A percentile compares a stretch with the other conserved stretches of the same genome.
phyloP scores from a whole-genome alignment of 2,329 filamentous ascomycete genomes.

The Diaporthe helianthi region DNA sequence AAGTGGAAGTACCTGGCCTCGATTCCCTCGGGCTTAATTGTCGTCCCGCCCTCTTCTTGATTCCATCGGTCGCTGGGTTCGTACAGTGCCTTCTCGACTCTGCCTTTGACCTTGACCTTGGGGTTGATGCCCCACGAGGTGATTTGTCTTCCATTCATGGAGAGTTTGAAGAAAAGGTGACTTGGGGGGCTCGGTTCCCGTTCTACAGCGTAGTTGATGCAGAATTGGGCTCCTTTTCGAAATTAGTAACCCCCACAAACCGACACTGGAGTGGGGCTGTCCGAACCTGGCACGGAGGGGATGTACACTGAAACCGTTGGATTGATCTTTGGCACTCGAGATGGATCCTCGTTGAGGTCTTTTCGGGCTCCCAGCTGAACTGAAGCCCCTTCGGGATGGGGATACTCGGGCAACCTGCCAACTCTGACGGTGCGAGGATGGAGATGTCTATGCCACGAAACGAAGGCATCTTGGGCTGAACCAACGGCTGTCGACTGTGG shows the following conservation, averaged over 20 bases:
- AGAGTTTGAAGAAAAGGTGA: conserved; percentile 62
- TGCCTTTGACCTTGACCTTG: conserved; percentile 44
- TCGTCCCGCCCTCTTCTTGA: conserved; percentile 46
- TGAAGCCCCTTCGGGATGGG: conserved; percentile 59
- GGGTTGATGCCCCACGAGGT: conserved; percentile 60
- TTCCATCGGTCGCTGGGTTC: conserved; percentile 53
- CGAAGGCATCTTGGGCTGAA: conserved; percentile 52
- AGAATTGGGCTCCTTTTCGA: conserved; percentile 57
- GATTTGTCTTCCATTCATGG: conserved; percentile 60
- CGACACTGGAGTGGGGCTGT: not conserved
- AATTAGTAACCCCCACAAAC: not conserved
- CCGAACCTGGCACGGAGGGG: conserved; percentile 59
- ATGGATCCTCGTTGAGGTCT: conserved; percentile 40
- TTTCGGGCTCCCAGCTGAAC: conserved; percentile 43
- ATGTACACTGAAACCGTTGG: conserved; percentile 63
- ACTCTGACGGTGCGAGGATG: conserved; percentile 48
- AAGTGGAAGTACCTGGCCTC: conserved; percentile 61
- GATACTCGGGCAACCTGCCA: conserved; percentile 58
- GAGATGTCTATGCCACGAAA: conserved; percentile 57
- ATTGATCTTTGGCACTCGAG: conserved; percentile 44
- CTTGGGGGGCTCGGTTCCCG: conserved; percentile 44
- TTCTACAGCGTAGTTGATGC: conserved; percentile 55
- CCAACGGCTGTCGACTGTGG: not conserved
- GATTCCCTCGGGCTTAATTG: conserved; percentile 49
- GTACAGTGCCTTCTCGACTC: conserved; percentile 56